Evolutionary conservation across 73 alveolate species (phyloP).

Genomic region (Paramecium sexaurelia): DNA sequence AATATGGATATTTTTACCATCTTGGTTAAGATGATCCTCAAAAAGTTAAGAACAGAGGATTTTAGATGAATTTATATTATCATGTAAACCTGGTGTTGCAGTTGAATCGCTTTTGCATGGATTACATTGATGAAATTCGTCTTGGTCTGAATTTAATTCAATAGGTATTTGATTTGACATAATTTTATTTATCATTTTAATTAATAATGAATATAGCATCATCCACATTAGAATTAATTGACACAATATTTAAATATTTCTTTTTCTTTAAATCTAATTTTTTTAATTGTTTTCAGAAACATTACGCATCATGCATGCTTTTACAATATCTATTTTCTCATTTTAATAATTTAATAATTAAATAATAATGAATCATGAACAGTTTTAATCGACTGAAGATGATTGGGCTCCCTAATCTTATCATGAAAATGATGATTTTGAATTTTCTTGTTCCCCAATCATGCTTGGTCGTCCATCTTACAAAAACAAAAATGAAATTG

Average conservation of each 20-base stretch:
- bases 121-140: neutral
- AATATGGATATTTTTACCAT: neutral
- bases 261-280: neutral
- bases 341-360: neutral
- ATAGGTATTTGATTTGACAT: neutral
- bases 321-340: neutral
- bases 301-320: neutral
- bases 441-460: neutral
- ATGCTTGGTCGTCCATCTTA: slow-evolving; percentile 1
- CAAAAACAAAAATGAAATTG: neutral
- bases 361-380: neutral
- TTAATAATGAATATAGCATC: neutral
- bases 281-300: neutral
- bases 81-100: neutral
- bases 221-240: neutral
- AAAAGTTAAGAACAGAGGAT: neutral
- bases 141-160: neutral
- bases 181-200: neutral
- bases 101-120: neutral
- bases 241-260: neutral
- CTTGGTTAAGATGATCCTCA: neutral
- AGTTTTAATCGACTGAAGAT: neutral
- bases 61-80: neutral
- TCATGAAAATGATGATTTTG: neutral
- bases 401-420: slow-evolving; percentile 22